Conservation (phyloP, 2,329 filamentous ascomycete genomes). For the Lachnellula hyalina region DNA sequence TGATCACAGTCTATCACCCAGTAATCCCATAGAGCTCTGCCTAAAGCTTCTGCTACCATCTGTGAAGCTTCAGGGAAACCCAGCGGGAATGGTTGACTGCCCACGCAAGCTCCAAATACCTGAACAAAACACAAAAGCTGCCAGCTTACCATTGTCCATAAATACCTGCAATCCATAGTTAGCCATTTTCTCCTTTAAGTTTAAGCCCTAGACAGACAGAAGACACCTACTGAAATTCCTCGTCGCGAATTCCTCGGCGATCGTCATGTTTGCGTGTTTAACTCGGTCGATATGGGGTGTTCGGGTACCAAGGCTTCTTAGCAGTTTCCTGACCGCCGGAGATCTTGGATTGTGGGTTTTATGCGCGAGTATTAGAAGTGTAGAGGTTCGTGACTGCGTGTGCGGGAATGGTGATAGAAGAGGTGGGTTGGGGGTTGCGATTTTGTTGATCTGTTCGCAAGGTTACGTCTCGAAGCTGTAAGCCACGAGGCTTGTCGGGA, state of each 20-base stretch:
- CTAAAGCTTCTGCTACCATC: background rate
- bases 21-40: background rate
- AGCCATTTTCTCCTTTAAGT: slow-evolving; percentile 11
- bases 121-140: background rate
- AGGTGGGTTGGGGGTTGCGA: too few species aligned
- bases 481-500: too few species aligned
- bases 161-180: slow-evolving; percentile 48
- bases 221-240: slow-evolving; percentile 64
- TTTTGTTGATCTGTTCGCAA: too few species aligned
- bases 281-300: slow-evolving; percentile 3
- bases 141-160: slow-evolving; percentile 67
- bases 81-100: background rate
- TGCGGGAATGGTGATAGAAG: too few species aligned
- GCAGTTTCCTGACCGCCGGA: background rate
- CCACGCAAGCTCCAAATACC: background rate
- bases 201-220: background rate
- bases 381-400: too few species aligned
- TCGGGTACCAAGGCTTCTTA: slow-evolving; percentile 1
- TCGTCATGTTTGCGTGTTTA: slow-evolving; percentile 52
- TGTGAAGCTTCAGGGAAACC: background rate
- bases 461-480: too few species aligned
- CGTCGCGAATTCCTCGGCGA: slow-evolving; percentile 67
- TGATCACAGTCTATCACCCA: too few species aligned
- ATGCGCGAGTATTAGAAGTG: too few species aligned
- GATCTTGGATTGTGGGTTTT: too few species aligned